Evolutionary conservation across 2,329 filamentous ascomycete species (phyloP).

Genomic region (Pyrenochaeta sp.): DNA sequence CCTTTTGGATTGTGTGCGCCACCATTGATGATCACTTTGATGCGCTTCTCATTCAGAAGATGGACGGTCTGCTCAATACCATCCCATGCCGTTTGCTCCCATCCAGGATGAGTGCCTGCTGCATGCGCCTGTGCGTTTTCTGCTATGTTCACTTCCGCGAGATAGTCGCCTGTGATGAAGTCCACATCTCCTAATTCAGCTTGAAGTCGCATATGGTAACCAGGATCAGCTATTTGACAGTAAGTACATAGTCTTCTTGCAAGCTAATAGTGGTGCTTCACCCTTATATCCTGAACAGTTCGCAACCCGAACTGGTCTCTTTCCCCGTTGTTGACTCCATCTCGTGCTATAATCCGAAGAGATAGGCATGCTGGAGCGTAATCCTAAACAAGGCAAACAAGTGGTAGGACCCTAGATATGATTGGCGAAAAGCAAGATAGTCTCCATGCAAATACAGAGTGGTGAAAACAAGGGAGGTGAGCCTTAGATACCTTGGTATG

Average conservation of each 20-base stretch:
- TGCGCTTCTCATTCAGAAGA: constrained; percentile 56
- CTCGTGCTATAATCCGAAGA: constrained; percentile 24
- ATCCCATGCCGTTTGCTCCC: constrained; percentile 58
- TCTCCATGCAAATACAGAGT: too few species aligned
- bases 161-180: constrained; percentile 53
- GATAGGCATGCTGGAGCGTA: constrained; percentile 19
- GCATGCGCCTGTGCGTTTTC: constrained; percentile 54
- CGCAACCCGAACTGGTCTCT: constrained; percentile 45
- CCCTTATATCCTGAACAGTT: constrained; percentile 50
- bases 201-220: constrained; percentile 47
- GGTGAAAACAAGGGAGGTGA: too few species aligned
- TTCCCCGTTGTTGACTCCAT: constrained; percentile 38
- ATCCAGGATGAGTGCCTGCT: constrained; percentile 52
- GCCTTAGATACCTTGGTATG: too few species aligned
- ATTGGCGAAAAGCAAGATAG: too few species aligned
- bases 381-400: too few species aligned
- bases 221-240: constrained; percentile 40
- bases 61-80: constrained; percentile 56
- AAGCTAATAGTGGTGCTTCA: not conserved
- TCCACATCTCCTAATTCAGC: constrained; percentile 48
- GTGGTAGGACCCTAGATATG: too few species aligned
- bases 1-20: constrained; percentile 63
- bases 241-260: constrained; percentile 4
- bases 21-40: constrained; percentile 65
- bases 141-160: constrained; percentile 56